phyloP scores from a whole-genome alignment of 441 rosid species.

The Dalechampia spathulata region DNA sequence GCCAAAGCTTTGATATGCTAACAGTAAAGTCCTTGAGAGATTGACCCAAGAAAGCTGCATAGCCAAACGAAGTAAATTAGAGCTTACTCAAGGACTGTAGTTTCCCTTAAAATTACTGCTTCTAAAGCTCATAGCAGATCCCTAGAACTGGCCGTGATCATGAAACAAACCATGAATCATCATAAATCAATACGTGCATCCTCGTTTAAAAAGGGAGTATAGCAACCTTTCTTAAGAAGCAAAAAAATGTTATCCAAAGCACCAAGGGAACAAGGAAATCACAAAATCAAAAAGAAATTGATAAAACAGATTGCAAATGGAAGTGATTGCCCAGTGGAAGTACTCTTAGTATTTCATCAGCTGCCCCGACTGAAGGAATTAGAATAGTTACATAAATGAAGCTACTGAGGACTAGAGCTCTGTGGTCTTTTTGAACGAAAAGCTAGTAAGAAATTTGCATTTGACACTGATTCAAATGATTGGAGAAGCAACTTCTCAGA shows the following conservation, averaged over 20 bases:
- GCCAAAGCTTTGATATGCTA: constrained; percentile 90
- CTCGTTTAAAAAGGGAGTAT: neutral
- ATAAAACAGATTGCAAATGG: neutral
- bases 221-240: neutral
- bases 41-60: constrained; percentile 65
- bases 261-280: neutral
- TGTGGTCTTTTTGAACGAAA: neutral
- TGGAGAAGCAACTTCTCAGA: neutral
- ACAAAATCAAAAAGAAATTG: neutral
- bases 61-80: constrained; percentile 12
- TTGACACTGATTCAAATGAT: neutral
- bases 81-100: neutral
- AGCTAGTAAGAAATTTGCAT: neutral
- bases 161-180: neutral
- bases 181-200: no score
- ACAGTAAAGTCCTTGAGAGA: constrained; percentile 49
- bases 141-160: neutral
- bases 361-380: neutral
- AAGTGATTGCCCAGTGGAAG: neutral
- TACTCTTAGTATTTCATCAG: neutral
- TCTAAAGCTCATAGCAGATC: neutral
- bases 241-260: neutral
- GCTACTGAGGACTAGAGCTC: neutral
- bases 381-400: neutral
- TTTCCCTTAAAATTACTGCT: no score